A percentile compares a stretch with the other conserved stretches of the same genome.
Conservation (phyloP, 306 rosid species). For the Vigna mungo region DNA sequence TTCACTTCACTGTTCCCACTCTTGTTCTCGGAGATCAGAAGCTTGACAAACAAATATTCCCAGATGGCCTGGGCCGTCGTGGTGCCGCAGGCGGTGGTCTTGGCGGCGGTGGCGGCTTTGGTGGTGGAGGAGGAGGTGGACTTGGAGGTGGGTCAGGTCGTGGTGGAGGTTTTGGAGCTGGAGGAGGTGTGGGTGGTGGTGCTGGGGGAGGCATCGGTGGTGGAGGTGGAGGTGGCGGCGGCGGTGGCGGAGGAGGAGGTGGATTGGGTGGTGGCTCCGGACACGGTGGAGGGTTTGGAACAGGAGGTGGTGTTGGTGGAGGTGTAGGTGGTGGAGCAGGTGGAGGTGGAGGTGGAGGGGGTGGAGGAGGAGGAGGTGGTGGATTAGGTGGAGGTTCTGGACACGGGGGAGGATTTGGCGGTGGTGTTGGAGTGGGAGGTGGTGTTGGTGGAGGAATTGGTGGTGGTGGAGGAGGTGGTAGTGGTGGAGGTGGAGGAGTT, state of each 20-base stretch:
- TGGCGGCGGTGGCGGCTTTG: constrained; percentile 43
- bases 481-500: constrained; percentile 19
- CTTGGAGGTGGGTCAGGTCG: constrained; percentile 43
- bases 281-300: constrained; percentile 50
- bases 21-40: constrained; percentile 64
- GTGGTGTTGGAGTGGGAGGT: constrained; percentile 27
- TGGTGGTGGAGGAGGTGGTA: constrained; percentile 45
- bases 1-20: constrained; percentile 51
- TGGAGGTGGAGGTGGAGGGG: constrained; percentile 33
- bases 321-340: constrained; percentile 45
- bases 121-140: constrained; percentile 47
- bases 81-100: constrained; percentile 49
- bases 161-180: constrained; percentile 53
- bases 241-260: constrained; percentile 38
- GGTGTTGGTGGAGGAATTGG: constrained; percentile 27
- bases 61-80: constrained; percentile 53
- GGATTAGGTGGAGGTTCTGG: constrained; percentile 51
- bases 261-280: constrained; percentile 53
- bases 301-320: constrained; percentile 50
- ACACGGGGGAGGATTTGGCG: constrained; percentile 53
- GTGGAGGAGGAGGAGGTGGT: constrained; percentile 59
- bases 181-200: constrained; percentile 46
- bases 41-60: constrained; percentile 54
- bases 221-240: constrained; percentile 6
- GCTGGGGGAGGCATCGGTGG: constrained; percentile 49